A percentile compares a stretch with the other conserved stretches of the same genome.
phyloP scores from a whole-genome alignment of 805 yeast species.

The Metschnikowia drakensbergensis region DNA sequence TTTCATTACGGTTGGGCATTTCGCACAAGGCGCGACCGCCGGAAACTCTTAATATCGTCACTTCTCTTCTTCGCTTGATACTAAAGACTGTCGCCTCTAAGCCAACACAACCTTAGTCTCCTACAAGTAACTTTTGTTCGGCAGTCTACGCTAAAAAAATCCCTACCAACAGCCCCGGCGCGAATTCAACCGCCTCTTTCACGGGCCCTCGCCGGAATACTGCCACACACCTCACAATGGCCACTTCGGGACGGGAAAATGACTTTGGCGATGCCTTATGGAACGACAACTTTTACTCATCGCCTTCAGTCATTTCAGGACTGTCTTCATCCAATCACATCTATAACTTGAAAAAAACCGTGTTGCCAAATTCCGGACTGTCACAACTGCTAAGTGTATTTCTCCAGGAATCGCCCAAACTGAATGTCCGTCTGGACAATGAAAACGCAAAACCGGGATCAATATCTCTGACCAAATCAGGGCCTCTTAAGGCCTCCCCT shows the following conservation, averaged over 20 bases:
- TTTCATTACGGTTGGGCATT: not conserved
- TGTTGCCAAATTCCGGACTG: constrained; percentile 26
- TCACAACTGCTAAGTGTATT: constrained; percentile 23
- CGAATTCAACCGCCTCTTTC: not conserved
- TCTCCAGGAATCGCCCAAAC: constrained; percentile 7
- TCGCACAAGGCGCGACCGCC: constrained; percentile 4
- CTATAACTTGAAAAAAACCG: constrained; percentile 24
- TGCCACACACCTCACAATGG: not conserved
- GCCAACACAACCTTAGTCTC: not conserved
- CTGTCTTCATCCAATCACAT: constrained; percentile 23
- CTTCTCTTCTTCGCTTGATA: not conserved
- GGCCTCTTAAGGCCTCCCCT: constrained; percentile 3
- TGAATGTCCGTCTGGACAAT: not conserved
- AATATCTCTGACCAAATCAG: not conserved
- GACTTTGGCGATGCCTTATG: constrained; percentile 32
- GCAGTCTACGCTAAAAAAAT: not conserved
- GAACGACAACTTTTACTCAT: constrained; percentile 33
- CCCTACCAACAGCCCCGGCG: not conserved
- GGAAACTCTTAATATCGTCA: not conserved
- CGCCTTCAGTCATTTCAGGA: constrained; percentile 20
- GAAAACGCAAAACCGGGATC: not conserved
- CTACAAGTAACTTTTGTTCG: not conserved
- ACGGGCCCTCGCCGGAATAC: not conserved
- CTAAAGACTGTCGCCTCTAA: not conserved
- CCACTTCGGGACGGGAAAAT: constrained; percentile 15